A percentile compares a stretch with the other conserved stretches of the same genome.
phyloP scores from a whole-genome alignment of 768 basidiomycete species.

The Rubroboletus pulcherrimus region DNA sequence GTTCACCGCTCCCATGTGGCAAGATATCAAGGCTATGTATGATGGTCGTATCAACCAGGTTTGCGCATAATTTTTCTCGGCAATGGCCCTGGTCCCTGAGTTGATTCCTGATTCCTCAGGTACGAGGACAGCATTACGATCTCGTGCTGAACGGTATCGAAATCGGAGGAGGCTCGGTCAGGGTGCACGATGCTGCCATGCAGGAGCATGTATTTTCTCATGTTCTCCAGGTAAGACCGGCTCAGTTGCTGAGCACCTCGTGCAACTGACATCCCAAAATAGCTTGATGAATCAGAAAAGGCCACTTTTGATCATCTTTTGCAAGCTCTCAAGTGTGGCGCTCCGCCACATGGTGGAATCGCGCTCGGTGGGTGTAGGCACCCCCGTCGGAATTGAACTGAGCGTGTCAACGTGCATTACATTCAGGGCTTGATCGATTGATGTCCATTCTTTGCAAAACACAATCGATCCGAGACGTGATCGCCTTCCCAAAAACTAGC shows the following conservation, averaged over 20 bases:
- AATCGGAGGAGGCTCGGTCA: constrained; percentile 91
- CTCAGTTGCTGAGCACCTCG: constrained; percentile 4
- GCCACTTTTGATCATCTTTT: constrained; percentile 79
- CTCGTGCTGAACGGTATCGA: constrained; percentile 91
- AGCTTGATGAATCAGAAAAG: constrained; percentile 75
- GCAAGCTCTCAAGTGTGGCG: constrained; percentile 83
- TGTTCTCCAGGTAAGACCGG: constrained; percentile 64
- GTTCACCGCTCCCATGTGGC: constrained; percentile 92
- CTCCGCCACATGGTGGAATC: constrained; percentile 94
- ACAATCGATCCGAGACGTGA: constrained; percentile 88
- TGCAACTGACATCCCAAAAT: constrained; percentile 12
- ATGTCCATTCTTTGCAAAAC: constrained; percentile 88
- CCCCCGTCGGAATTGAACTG: constrained; percentile 5
- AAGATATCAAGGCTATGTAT: constrained; percentile 79
- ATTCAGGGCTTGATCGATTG: constrained; percentile 84
- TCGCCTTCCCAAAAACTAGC: constrained; percentile 92
- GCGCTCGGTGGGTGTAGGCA: constrained; percentile 64
- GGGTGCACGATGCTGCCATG: constrained; percentile 84
- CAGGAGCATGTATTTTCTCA: constrained; percentile 78
- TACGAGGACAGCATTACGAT: constrained; percentile 95
- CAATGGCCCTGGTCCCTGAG: neutral
- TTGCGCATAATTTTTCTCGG: constrained; percentile 19
- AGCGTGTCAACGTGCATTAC: constrained; percentile 2
- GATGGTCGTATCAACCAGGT: constrained; percentile 60
- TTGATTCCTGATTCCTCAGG: constrained; percentile 39